Evolutionary conservation across 1,284 basidiomycete genomes (phyloP).

Genomic region (Fistulinella staudtii): DNA sequence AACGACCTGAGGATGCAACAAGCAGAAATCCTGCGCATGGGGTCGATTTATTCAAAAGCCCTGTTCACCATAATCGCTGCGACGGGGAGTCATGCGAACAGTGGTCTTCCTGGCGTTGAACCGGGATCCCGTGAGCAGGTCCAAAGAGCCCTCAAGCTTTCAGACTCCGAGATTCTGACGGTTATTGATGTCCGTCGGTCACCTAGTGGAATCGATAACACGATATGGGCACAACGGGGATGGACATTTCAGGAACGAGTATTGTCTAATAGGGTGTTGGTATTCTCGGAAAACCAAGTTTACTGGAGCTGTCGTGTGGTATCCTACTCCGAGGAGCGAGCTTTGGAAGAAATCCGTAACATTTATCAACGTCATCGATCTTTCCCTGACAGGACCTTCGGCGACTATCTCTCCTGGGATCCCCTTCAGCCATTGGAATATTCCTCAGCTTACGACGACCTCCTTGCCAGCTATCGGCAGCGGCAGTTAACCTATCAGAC

Average conservation of each 20-base stretch:
- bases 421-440: constrained; percentile 3
- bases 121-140: constrained; percentile 2
- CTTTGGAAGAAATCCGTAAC: constrained; percentile 4
- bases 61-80: constrained; percentile 23
- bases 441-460: neutral
- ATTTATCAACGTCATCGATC: neutral
- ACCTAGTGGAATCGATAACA: constrained; percentile 3
- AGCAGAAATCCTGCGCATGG: constrained; percentile 19
- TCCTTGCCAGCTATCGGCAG: constrained; percentile 12
- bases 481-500: constrained; percentile 13
- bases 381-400: neutral
- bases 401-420: constrained; percentile 1
- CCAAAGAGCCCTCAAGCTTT: constrained; percentile 11
- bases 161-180: constrained; percentile 8
- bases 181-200: constrained; percentile 7
- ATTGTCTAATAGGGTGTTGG: constrained; percentile 17
- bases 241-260: constrained; percentile 26
- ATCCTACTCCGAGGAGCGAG: constrained; percentile 14
- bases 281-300: constrained; percentile 18
- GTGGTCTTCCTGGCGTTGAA: constrained; percentile 13
- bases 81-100: constrained; percentile 14
- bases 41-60: constrained; percentile 16
- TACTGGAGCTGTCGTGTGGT: constrained; percentile 18
- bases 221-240: constrained; percentile 13
- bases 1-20: constrained; percentile 16